phyloP scores from a whole-genome alignment of 2,329 filamentous ascomycete genomes.

The Fusarium tricinctum region DNA sequence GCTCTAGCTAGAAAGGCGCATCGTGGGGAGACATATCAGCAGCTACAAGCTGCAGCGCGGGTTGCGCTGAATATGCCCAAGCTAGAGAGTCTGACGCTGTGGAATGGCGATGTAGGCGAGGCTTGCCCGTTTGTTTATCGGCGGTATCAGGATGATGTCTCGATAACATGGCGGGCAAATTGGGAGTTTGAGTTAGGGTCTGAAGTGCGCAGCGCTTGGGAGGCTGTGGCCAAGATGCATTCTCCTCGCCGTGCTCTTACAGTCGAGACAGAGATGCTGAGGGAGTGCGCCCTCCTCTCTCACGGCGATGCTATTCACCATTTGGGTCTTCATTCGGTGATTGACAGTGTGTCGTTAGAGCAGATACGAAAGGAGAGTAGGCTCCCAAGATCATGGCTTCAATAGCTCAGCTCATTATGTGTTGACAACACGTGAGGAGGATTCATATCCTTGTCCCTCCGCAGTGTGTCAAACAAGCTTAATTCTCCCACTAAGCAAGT shows the following conservation, averaged over 20 bases:
- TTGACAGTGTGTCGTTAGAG: too few relatives aligned
- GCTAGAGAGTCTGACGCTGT: too few relatives aligned
- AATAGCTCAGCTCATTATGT: neutral
- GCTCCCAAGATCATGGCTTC: neutral
- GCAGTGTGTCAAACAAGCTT: neutral
- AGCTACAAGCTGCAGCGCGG: too few relatives aligned
- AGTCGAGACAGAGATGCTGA: neutral
- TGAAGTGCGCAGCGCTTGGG: neutral
- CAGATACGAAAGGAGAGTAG: conserved; percentile 30
- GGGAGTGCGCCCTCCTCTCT: too few relatives aligned
- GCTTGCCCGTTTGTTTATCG: conserved; percentile 15
- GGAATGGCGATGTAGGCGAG: too few relatives aligned
- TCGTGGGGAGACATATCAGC: too few relatives aligned
- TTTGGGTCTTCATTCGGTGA: too few relatives aligned
- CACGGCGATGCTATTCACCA: too few relatives aligned
- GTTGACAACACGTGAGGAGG: conserved; percentile 3
- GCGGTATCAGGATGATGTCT: neutral
- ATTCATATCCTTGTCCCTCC: neutral
- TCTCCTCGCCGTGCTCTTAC: neutral
- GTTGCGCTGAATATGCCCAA: too few relatives aligned
- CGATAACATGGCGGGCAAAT: conserved; percentile 22
- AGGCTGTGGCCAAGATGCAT: conserved; percentile 6
- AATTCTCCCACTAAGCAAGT: neutral
- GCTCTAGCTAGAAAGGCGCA: too few relatives aligned
- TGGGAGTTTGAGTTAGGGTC: conserved; percentile 9